Base-by-base conservation (phyloP, 2,329 filamentous ascomycete genomes). In the Cyclaneusma minus region DNA sequence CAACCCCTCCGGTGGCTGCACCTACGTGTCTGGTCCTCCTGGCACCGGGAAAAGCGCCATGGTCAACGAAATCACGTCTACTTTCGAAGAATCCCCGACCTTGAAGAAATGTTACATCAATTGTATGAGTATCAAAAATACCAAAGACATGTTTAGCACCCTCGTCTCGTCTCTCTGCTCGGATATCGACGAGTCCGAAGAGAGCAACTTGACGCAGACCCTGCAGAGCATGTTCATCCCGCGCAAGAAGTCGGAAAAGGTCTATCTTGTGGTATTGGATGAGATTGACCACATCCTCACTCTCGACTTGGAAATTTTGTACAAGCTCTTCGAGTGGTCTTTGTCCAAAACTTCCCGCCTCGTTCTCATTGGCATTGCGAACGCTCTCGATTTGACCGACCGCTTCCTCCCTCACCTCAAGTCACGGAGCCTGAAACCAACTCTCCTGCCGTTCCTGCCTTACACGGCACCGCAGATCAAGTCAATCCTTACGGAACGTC, bases 11-110 rank as follows among this genome's bases (percentile, higher is more conserved):
- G 73, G 74, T 28, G 84, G 85, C 28, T 95, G 87, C 45, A 65
- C 93, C 27, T 98, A 98, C 47, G 77, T 98, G 38, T 94, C 85
- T 40, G 89, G 89, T 0, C 89, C 89, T 4, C 89, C 89, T 3
- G 89, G 89, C 7, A 98, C 89, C 0, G 89, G 89, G 29, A 98
- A 98, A 57, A 95, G 85, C 49, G 89, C 89, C 16, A 77, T 95
- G 60, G 72, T 95, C 34, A 74, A 74, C 35, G 76, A 91, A 46
- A 68, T 92, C 26, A 78, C 78, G 24, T 57, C 68, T 24, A 60
- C 70, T 22, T 53, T 76, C 25, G 55, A 56, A 7, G 46, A 62
- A 10, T 50, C 57, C 2, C 42, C 50, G 8, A 50, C 50, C 4
- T 58, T 89, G 28, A 72, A 69, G 41, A 72, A 75, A 28, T 73